Evolutionary conservation across 2,329 filamentous ascomycete species (phyloP).

Genomic region (Esteya vermicola): DNA sequence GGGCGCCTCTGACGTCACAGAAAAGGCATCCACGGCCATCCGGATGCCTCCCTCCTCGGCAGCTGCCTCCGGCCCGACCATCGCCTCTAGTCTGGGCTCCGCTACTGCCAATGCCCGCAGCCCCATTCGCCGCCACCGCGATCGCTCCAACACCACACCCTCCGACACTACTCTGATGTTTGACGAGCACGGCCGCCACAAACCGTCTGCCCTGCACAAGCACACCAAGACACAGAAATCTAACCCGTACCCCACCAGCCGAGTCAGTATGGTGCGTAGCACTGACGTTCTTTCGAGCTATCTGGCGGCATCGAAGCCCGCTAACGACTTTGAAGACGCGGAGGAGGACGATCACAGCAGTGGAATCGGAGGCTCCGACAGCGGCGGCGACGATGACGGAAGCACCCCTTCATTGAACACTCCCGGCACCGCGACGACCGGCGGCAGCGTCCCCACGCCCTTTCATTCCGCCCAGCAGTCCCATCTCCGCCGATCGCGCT

Average conservation of each 20-base stretch:
- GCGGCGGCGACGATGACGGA: conserved; percentile 7
- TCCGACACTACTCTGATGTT: conserved; percentile 45
- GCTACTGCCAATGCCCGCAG: conserved; percentile 21
- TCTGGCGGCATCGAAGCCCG: conserved; percentile 20
- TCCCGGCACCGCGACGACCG: conserved; percentile 20
- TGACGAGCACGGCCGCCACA: conserved; percentile 51
- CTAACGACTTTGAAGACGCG: conserved; percentile 21
- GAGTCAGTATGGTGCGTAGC: conserved; percentile 43
- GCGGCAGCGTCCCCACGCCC: neutral
- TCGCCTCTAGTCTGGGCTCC: conserved; percentile 10
- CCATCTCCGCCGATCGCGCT: conserved; percentile 40
- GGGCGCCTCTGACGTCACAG: conserved; percentile 29
- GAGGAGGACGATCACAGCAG: conserved; percentile 14
- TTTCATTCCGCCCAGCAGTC: conserved; percentile 8
- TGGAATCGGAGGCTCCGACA: conserved; percentile 6
- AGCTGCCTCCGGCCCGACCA: conserved; percentile 12
- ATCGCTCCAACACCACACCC: conserved; percentile 48
- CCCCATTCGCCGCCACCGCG: conserved; percentile 19
- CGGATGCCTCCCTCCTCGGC: neutral
- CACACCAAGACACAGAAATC: conserved; percentile 47
- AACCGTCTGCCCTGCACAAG: conserved; percentile 42
- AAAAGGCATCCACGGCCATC: neutral
- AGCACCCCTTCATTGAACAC: conserved; percentile 7
- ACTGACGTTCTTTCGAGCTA: conserved; percentile 27
- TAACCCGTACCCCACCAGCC: conserved; percentile 45